A percentile compares a stretch with the other conserved stretches of the same genome.
These are phyloP conservation scores for Luffa aegyptiaca DNA, from an alignment of 306 rosid species.

Conservation along the genomic window DNA sequence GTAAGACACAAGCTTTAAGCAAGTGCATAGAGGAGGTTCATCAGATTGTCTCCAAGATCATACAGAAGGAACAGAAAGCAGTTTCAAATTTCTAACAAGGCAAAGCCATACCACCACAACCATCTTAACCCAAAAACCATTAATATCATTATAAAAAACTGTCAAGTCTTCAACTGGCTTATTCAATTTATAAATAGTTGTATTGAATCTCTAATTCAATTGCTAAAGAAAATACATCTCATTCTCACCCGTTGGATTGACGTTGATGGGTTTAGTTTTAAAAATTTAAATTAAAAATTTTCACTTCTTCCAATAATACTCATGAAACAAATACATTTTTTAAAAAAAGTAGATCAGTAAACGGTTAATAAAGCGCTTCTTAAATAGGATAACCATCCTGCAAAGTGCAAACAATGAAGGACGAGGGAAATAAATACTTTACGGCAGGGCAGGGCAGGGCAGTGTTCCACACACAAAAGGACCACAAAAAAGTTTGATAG, in stretches of 20 bases:
- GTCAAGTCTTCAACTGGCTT: neutral
- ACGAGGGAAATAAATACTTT: neutral
- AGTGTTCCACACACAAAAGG: neutral
- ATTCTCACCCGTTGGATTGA: neutral
- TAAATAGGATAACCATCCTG: neutral
- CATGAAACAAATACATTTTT: neutral
- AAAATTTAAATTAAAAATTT: neutral
- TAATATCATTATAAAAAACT: neutral
- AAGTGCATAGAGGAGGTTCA: conserved; percentile 3
- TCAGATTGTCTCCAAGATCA: conserved; percentile 5
- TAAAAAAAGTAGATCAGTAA: neutral
- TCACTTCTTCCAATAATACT: neutral
- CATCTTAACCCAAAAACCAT: neutral
- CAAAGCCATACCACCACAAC: neutral
- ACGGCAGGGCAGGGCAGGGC: neutral
- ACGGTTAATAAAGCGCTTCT: neutral
- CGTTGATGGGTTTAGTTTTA: neutral
- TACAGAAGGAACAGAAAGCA: neutral
- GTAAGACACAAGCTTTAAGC: conserved; percentile 1
- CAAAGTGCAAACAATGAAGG: conserved; percentile 3
- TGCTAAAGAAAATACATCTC: neutral
- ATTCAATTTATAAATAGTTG: neutral
- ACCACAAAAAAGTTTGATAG: neutral
- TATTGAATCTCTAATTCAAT: neutral
- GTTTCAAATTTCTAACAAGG: neutral